Evolutionary conservation across 305 asterid species (phyloP).

Genomic region (Stenogyne calaminthoides): DNA sequence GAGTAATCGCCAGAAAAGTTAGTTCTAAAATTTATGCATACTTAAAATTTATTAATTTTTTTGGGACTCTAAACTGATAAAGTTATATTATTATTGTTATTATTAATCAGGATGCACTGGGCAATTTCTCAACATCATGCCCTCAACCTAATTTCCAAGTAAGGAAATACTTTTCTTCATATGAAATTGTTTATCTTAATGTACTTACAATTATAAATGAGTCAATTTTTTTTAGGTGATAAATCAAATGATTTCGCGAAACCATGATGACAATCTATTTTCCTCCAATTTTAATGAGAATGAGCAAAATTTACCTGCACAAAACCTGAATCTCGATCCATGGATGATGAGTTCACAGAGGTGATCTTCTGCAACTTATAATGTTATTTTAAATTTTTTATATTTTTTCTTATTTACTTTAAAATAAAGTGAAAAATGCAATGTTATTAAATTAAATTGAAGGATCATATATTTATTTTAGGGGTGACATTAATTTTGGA

Average conservation of each 20-base stretch:
- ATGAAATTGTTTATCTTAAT: not conserved
- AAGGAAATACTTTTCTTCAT: not conserved
- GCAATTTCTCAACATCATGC: slow-evolving; percentile 18
- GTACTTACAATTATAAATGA: not conserved
- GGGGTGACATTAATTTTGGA: no score
- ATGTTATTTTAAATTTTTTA: not conserved
- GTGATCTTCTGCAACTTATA: slow-evolving; percentile 16
- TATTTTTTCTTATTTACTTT: not conserved
- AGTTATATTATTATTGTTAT: not conserved
- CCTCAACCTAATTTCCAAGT: slow-evolving; percentile 31
- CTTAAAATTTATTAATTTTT: not conserved
- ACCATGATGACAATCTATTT: slow-evolving; percentile 23
- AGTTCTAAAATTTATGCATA: not conserved
- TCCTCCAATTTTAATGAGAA: slow-evolving; percentile 28
- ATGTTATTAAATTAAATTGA: not conserved
- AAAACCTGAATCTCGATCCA: slow-evolving; percentile 35
- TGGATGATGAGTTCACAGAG: slow-evolving; percentile 39
- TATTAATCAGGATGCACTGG: slow-evolving; percentile 31
- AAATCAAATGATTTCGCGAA: slow-evolving; percentile 28
- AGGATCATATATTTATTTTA: not conserved
- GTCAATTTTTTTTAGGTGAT: not conserved
- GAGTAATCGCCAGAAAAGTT: slow-evolving; percentile 44
- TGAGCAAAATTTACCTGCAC: slow-evolving; percentile 12
- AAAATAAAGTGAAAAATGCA: not conserved
- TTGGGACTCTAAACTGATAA: not conserved